Percentiles rank a stretch among this genome's conserved stretches.
These are phyloP conservation scores for Aspergillus mulundensis DNA, from an alignment of 495 filamentous ascomycete species.

Conservation along the genomic window DNA sequence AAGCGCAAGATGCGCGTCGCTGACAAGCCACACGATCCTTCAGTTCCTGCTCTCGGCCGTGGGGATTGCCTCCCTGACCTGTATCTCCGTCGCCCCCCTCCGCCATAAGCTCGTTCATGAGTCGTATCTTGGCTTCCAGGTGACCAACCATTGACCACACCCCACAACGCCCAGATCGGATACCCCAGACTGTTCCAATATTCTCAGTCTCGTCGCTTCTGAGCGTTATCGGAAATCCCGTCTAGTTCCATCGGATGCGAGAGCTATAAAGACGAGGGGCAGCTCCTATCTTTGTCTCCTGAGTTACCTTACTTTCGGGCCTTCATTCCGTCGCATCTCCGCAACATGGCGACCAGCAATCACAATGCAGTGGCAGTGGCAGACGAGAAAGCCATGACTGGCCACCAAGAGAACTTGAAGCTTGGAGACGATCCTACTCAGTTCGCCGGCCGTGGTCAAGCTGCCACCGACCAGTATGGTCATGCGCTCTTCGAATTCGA, in stretches of 20 bases:
- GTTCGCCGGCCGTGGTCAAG: slow-evolving; percentile 52
- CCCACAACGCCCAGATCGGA: not conserved
- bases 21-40: not conserved
- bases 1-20: too few relatives aligned
- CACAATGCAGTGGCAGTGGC: not conserved
- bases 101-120: too few relatives aligned
- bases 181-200: not conserved
- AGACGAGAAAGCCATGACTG: slow-evolving; percentile 23
- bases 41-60: not conserved
- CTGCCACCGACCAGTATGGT: slow-evolving; percentile 60
- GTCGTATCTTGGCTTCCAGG: not conserved
- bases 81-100: not conserved
- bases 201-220: not conserved
- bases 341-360: not conserved
- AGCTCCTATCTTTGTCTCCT: not conserved
- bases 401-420: slow-evolving; percentile 9
- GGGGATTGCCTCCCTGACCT: not conserved
- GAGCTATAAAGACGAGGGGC: not conserved
- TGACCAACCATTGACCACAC: not conserved
- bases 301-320: not conserved
- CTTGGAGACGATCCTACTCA: not conserved
- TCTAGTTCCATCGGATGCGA: not conserved
- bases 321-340: not conserved
- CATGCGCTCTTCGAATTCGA: slow-evolving; percentile 56
- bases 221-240: not conserved